phyloP scores from a whole-genome alignment of 805 yeast species.

The Kluyveromyces siamensis region DNA sequence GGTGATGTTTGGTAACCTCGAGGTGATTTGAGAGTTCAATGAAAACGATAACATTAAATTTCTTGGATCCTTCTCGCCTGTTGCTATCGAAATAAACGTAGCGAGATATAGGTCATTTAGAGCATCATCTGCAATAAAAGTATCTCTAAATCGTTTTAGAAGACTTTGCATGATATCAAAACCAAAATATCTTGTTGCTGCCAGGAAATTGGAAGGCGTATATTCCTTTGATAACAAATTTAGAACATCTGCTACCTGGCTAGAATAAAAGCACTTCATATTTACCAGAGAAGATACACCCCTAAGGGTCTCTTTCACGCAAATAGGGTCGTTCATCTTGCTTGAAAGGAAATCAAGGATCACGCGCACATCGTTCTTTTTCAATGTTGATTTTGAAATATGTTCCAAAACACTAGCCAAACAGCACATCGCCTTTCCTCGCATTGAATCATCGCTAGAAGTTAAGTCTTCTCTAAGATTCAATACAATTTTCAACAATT shows the following conservation, averaged over 20 bases:
- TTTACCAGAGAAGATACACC: constrained; percentile 45
- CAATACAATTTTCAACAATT: constrained; percentile 45
- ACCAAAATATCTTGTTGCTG: constrained; percentile 51
- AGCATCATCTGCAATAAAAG: constrained; percentile 10
- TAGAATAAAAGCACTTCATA: constrained; percentile 40
- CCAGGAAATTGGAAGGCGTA: constrained; percentile 49
- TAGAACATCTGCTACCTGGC: constrained; percentile 32
- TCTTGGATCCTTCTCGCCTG: constrained; percentile 91
- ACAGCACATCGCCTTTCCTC: constrained; percentile 42
- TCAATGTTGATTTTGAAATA: constrained; percentile 24
- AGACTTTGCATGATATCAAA: constrained; percentile 41
- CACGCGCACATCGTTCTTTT: constrained; percentile 33
- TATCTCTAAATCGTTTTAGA: constrained; percentile 23
- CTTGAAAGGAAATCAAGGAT: constrained; percentile 46
- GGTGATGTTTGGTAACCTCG: constrained; percentile 31
- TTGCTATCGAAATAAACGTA: constrained; percentile 57
- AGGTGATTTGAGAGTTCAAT: constrained; percentile 38
- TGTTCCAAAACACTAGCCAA: constrained; percentile 31
- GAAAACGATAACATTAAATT: constrained; percentile 67
- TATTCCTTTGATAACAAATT: constrained; percentile 32
- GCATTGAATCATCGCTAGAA: constrained; percentile 43
- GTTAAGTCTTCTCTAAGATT: constrained; percentile 54
- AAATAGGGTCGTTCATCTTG: constrained; percentile 57
- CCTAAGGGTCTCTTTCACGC: constrained; percentile 41
- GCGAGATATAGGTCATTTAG: constrained; percentile 38